Evolutionary conservation across 768 basidiomycete genomes (phyloP).

Genomic region (Imleria badia): DNA sequence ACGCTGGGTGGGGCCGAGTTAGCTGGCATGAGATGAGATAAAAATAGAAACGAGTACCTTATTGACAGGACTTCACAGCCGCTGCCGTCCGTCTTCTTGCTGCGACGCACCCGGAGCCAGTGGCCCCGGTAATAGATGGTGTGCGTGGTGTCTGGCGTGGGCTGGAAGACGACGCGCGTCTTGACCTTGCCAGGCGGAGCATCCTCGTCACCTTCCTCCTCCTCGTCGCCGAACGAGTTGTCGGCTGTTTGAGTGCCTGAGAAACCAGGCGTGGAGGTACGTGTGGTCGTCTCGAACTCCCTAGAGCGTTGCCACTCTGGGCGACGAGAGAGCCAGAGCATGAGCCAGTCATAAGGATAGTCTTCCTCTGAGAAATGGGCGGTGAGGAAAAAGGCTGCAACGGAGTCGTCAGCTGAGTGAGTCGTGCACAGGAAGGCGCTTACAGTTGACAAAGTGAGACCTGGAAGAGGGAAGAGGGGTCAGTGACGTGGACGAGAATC

Average conservation of each 20-base stretch:
- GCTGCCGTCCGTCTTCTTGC: conserved; percentile 66
- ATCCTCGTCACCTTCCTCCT: conserved; percentile 47
- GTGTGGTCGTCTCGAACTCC: conserved; percentile 86
- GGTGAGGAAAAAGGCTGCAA: conserved; percentile 78
- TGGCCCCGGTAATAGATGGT: conserved; percentile 86
- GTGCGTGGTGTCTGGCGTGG: conserved; percentile 84
- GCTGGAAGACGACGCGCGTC: conserved; percentile 85
- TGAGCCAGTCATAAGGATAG: conserved; percentile 88
- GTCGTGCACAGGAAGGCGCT: conserved; percentile 32
- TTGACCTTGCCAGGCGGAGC: conserved; percentile 58
- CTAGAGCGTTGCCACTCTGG: conserved; percentile 88
- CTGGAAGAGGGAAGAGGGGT: conserved; percentile 34
- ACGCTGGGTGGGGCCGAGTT: conserved; percentile 48
- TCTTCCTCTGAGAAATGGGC: conserved; percentile 91
- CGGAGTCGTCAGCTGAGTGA: conserved; percentile 4
- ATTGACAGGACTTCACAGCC: conserved; percentile 75
- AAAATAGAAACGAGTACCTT: conserved; percentile 44
- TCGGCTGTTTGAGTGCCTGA: conserved; percentile 45
- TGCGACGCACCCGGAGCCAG: conserved; percentile 75
- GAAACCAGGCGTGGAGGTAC: conserved; percentile 62
- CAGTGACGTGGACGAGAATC: conserved; percentile 6
- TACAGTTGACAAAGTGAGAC: conserved; percentile 87
- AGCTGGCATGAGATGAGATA: conserved; percentile 9
- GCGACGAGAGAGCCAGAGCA: conserved; percentile 85
- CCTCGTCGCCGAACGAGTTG: conserved; percentile 55